phyloP scores from a whole-genome alignment of 1,284 basidiomycete species.

The Trametes hirsuta region DNA sequence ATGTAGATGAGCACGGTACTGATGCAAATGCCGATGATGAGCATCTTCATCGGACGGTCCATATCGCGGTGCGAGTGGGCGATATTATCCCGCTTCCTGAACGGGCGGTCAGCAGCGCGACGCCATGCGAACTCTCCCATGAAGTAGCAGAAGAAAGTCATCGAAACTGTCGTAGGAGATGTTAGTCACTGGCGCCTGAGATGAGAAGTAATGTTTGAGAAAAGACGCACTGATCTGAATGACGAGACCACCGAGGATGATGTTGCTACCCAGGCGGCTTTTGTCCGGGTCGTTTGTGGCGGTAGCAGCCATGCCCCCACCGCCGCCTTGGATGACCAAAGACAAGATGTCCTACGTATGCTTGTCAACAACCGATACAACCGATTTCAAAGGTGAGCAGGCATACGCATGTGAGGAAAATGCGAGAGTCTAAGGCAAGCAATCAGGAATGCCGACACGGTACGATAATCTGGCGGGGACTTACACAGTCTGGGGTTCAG shows the following conservation, averaged over 20 bases:
- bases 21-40: conserved; percentile 16
- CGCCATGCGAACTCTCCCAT: conserved; percentile 21
- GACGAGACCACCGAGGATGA: conserved; percentile 59
- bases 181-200: not conserved
- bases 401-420: conserved; percentile 51
- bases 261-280: conserved; percentile 39
- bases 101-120: conserved; percentile 13
- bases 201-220: conserved; percentile 40
- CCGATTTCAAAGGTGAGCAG: too few species aligned
- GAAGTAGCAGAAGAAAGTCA: conserved; percentile 18
- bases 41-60: conserved; percentile 17
- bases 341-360: conserved; percentile 46
- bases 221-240: conserved; percentile 51
- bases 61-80: not conserved
- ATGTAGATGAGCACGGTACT: conserved; percentile 18
- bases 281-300: conserved; percentile 30
- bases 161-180: conserved; percentile 21
- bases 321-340: conserved; percentile 55
- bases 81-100: not conserved
- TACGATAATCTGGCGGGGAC: conserved; percentile 30
- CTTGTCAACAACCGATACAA: not conserved
- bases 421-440: conserved; percentile 43
- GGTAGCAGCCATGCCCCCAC: conserved; percentile 52
- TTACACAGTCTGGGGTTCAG: conserved; percentile 31
- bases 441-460: conserved; percentile 3